Evolutionary conservation across 108 stramenopile genomes (phyloP).

Genomic region (Cylindrotheca closterium): DNA sequence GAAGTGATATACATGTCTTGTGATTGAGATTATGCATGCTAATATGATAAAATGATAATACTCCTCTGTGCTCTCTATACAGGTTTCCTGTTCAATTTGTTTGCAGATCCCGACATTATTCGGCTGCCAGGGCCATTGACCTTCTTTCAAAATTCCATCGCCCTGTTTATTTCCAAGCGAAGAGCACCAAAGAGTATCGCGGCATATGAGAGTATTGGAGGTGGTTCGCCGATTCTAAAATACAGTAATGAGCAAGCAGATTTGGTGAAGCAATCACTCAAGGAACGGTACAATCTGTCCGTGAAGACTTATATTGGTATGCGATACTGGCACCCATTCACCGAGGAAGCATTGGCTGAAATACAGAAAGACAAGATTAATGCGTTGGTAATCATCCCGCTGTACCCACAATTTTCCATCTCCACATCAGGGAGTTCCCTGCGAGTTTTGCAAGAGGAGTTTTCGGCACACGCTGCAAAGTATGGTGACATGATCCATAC

Average conservation of each 20-base stretch:
- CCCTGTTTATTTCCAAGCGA: conserved; percentile 82
- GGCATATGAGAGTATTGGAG: conserved; percentile 95
- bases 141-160: conserved; percentile 80
- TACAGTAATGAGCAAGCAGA: conserved; percentile 89
- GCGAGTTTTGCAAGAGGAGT: conserved; percentile 92
- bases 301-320: conserved; percentile 96
- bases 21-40: not conserved
- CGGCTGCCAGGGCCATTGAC: conserved; percentile 81
- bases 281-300: conserved; percentile 52
- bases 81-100: conserved; percentile 95
- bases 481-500: conserved; percentile 89
- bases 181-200: conserved; percentile 92
- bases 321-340: conserved; percentile 99
- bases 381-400: conserved; percentile 89
- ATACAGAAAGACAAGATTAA: conserved; percentile 83
- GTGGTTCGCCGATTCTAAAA: conserved; percentile 93
- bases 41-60: not conserved
- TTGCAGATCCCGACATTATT: conserved; percentile 98
- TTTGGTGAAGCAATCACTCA: conserved; percentile 56
- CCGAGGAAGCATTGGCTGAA: conserved; percentile 89
- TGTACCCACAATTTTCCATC: conserved; percentile 98
- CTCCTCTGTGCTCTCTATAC: not conserved
- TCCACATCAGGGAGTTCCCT: conserved; percentile 92
- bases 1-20: too few relatives aligned
- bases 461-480: conserved; percentile 63